Conservation (phyloP, 306 rosid species). For the Luffa acutangula region DNA sequence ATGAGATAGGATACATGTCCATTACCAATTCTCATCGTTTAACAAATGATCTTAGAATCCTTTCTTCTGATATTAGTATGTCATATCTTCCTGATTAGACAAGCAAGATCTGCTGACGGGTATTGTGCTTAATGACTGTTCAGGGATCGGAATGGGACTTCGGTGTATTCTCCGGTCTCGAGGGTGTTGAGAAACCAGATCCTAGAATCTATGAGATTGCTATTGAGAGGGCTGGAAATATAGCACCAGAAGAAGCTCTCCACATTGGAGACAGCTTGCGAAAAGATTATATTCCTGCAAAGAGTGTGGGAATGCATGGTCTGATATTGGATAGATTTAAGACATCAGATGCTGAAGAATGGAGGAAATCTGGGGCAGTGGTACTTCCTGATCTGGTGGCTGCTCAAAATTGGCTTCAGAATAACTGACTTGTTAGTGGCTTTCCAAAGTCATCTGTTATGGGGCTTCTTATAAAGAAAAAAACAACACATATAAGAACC, state of each 20-base stretch:
- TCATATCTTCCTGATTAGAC: background rate
- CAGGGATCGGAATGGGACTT: slow-evolving; percentile 99
- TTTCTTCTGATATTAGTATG: background rate
- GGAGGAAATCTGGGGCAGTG: slow-evolving; percentile 71
- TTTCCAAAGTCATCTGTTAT: background rate
- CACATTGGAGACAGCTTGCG: slow-evolving; percentile 94
- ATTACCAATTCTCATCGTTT: background rate
- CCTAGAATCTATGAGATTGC: slow-evolving; percentile 73
- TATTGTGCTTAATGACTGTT: slow-evolving; percentile 8
- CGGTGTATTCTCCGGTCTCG: slow-evolving; percentile 89
- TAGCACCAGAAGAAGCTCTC: slow-evolving; percentile 51
- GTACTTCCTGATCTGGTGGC: slow-evolving; percentile 65
- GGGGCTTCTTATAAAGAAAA: background rate
- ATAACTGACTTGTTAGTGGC: slow-evolving; percentile 21
- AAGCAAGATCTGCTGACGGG: background rate
- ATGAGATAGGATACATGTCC: background rate
- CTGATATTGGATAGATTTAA: slow-evolving; percentile 74
- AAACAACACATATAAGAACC: background rate
- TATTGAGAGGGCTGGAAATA: slow-evolving; percentile 65
- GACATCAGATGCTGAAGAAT: slow-evolving; percentile 71
- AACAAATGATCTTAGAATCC: background rate
- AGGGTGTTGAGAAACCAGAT: slow-evolving; percentile 86
- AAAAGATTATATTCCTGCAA: slow-evolving; percentile 81
- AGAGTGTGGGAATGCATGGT: slow-evolving; percentile 84
- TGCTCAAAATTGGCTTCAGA: slow-evolving; percentile 49